phyloP scores from a whole-genome alignment of 306 rosid genomes.

The Cyamopsis tetragonoloba region DNA sequence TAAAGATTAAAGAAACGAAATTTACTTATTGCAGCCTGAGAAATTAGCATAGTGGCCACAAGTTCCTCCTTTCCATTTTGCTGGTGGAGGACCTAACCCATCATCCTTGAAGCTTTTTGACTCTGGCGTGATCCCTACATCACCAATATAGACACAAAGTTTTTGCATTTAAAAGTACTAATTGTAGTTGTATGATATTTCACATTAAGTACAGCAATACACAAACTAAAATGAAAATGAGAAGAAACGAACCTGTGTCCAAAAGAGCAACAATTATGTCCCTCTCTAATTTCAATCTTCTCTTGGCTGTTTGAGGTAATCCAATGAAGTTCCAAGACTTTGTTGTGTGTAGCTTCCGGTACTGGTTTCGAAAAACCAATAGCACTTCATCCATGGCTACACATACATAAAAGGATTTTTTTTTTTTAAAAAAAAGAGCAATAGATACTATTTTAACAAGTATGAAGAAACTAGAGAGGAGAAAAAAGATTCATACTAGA shows the following conservation, averaged over 20 bases:
- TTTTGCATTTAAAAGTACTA: neutral
- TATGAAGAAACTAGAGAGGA: neutral
- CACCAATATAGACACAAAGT: neutral
- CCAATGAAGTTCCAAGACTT: constrained; percentile 90
- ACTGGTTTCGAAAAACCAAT: constrained; percentile 50
- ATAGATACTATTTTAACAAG: neutral
- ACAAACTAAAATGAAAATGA: neutral
- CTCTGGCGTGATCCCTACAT: constrained; percentile 68
- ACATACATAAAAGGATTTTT: neutral
- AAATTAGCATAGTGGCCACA: constrained; percentile 73
- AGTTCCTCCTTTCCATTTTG: constrained; percentile 88
- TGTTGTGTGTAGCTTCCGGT: constrained; percentile 79
- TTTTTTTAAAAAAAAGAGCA: neutral
- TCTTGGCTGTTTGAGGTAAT: constrained; percentile 50
- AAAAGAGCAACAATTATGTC: constrained; percentile 60
- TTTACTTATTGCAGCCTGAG: constrained; percentile 91
- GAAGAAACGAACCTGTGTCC: constrained; percentile 61
- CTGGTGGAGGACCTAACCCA: constrained; percentile 76
- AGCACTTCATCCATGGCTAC: constrained; percentile 57
- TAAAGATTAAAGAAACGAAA: constrained; percentile 9
- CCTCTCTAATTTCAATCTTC: constrained; percentile 51
- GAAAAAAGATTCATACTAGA: constrained; percentile 39
- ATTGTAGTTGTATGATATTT: neutral
- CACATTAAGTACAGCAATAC: neutral
- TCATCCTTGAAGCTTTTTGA: constrained; percentile 77